Evolutionary conservation across 2,329 filamentous ascomycete species (phyloP).

Genomic region (Hymenoscyphus fructigenus): DNA sequence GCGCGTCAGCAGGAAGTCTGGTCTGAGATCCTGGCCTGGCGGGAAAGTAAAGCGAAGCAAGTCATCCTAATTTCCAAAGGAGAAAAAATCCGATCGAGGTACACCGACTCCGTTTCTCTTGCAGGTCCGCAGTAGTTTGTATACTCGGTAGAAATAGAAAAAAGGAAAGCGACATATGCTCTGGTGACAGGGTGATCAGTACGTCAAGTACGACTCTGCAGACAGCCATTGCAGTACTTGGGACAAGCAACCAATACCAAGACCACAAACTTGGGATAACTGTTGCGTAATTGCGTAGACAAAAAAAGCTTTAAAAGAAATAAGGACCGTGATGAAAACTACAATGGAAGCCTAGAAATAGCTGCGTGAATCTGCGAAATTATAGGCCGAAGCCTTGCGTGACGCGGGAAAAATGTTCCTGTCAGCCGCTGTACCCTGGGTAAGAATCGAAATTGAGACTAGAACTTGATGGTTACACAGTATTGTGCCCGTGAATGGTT

Average conservation of each 20-base stretch:
- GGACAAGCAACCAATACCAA: neutral
- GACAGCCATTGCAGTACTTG: neutral
- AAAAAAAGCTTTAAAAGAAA: neutral
- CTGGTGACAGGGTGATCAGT: neutral
- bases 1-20: neutral
- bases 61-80: neutral
- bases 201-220: neutral
- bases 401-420: neutral
- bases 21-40: neutral
- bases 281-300: neutral
- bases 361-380: neutral
- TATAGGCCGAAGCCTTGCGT: constrained; percentile 1
- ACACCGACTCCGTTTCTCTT: neutral
- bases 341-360: neutral
- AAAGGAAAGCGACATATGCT: neutral
- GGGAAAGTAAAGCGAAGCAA: neutral
- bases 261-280: neutral
- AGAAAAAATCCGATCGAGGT: neutral
- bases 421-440: neutral
- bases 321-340: neutral
- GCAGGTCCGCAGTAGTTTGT: neutral
- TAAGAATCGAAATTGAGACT: neutral
- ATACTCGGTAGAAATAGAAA: neutral
- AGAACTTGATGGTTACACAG: neutral
- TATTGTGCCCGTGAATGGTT: neutral